Percentiles rank a stretch among this genome's conserved stretches.
Conservation (phyloP, 1,284 basidiomycete species). For the Tylopilus orsonianus region DNA sequence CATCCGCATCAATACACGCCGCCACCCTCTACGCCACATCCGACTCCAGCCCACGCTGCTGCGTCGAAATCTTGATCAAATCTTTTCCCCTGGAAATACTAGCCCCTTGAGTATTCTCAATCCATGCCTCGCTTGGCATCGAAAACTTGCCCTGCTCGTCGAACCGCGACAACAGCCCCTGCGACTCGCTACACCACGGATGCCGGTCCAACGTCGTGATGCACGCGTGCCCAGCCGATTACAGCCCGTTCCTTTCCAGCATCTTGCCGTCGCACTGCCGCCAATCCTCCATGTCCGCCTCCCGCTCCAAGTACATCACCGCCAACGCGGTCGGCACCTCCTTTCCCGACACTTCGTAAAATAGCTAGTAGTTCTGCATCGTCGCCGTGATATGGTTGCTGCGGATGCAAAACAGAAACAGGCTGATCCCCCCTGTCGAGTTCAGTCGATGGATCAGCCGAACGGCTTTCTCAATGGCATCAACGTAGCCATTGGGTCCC, state of each 20-base stretch:
- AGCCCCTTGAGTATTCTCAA: conserved; percentile 28
- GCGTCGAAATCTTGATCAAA: conserved; percentile 26
- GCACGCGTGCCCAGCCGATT: conserved; percentile 30
- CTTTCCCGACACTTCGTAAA: conserved; percentile 33
- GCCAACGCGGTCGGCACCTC: conserved; percentile 34
- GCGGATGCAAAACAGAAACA: conserved; percentile 38
- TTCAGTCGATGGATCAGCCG: conserved; percentile 27
- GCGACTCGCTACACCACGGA: conserved; percentile 19
- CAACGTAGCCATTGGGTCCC: conserved; percentile 18
- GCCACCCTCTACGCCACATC: conserved; percentile 30
- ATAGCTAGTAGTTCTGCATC: conserved; percentile 28
- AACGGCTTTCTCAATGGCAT: conserved; percentile 33
- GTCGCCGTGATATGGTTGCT: conserved; percentile 28
- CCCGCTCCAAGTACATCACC: conserved; percentile 33
- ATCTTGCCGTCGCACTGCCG: conserved; percentile 27
- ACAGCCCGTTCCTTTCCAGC: conserved; percentile 24
- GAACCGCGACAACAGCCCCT: conserved; percentile 18
- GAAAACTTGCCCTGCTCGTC: conserved; percentile 29
- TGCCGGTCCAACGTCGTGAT: conserved; percentile 26
- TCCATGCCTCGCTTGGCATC: conserved; percentile 32
- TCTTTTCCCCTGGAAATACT: conserved; percentile 29
- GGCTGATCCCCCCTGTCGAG: conserved; percentile 26
- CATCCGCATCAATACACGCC: conserved; percentile 24
- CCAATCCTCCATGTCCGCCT: conserved; percentile 34
- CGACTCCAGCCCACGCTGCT: conserved; percentile 25